These are phyloP conservation scores for Plectosphaerella cucumerina DNA, from an alignment of 2,329 filamentous ascomycete genomes.

Conservation along the genomic window DNA sequence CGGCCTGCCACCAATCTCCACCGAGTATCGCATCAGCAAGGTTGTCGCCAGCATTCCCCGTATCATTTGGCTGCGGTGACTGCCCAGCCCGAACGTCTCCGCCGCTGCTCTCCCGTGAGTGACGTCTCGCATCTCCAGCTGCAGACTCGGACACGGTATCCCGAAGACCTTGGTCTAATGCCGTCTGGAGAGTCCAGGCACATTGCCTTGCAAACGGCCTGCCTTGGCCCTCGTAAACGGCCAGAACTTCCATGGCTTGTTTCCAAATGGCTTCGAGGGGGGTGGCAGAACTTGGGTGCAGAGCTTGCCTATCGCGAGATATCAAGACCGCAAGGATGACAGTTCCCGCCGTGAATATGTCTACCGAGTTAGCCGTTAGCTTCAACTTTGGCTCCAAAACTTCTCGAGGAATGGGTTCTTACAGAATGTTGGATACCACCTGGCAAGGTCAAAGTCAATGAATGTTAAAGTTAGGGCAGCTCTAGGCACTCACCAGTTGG, in stretches of 20 bases:
- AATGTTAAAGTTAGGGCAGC: too few species aligned
- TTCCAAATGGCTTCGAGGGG: not conserved
- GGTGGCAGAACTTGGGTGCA: not conserved
- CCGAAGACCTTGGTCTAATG: not conserved
- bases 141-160: not conserved
- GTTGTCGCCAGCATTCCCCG: not conserved
- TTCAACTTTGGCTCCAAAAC: not conserved
- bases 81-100: not conserved
- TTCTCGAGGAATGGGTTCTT: not conserved
- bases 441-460: too few species aligned
- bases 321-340: not conserved
- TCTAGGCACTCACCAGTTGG: not conserved
- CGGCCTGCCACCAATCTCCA: not conserved
- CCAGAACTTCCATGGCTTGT: not conserved
- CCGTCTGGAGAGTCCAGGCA: not conserved
- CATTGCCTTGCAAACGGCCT: not conserved
- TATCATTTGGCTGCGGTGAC: not conserved
- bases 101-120: not conserved
- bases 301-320: not conserved
- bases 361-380: not conserved
- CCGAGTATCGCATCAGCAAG: not conserved
- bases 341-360: not conserved
- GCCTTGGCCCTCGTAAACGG: not conserved
- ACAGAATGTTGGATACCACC: not conserved
- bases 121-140: not conserved